Base-by-base conservation (phyloP, 2,329 filamentous ascomycete genomes). In the Claviceps purpurea region DNA sequence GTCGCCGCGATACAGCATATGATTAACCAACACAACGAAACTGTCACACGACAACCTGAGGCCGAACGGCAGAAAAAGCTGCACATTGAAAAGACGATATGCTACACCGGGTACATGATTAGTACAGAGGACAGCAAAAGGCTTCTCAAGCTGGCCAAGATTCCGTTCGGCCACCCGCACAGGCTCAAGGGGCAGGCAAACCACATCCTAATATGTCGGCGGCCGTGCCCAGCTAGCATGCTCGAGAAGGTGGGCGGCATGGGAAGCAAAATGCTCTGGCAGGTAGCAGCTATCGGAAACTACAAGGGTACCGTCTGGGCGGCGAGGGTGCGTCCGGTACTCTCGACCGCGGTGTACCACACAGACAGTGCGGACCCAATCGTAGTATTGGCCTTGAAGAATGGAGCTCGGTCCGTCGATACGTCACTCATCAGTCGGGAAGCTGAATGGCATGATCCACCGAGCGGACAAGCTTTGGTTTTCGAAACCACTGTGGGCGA, bases 31-130 rank as follows among this genome's bases (percentile, higher is more conserved):
- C 91, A 97, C 72, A 98, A 97, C 65, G 68, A 71, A 3, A 70
- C 78, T 24, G 53, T 69, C 46, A 54, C 55, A 7, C 61, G 61
- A 24, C 60, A 65, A 47, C 57, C 67, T 56, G 48, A 67, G 64
- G 53, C 71, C 43, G 54, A 60, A 16, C 67, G 67, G 26, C 66
- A 65, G 47, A 65, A 69, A 42, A 71, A 69, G 46, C 74, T 93
- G 55, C 76, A 79, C 59, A 88, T 98, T 64, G 89, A 87, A 66
- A 90, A 90, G 64, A 88, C 82, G 1, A 84, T 95, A 49, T 89
- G 89, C 68, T 96, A 91, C 69, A 96, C 93, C 1, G 89, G 88
- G 49, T 97, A 98, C 68, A 80, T 95, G 68, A 84, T 98, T 57
- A 75, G 75, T 42, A 74, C 81, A 47, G 73, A 78, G 26, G 87